Evolutionary conservation across 441 rosid species (phyloP).

Genomic region (Bocquillonia castaneifolia): DNA sequence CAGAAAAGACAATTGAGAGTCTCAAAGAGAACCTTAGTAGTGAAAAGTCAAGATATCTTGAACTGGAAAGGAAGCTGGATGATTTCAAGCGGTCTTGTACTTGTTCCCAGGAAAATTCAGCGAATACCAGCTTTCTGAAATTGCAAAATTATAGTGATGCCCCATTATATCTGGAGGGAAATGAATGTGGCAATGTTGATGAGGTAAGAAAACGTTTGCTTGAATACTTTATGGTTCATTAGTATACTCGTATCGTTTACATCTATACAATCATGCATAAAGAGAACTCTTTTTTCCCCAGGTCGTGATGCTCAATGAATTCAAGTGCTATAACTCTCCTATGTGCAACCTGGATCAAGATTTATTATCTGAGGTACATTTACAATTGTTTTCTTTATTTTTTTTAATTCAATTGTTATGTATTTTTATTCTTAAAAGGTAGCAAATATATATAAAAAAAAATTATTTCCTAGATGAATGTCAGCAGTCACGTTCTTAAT

Average conservation of each 20-base stretch:
- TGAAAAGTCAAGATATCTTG: constrained; percentile 44
- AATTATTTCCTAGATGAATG: constrained; percentile 21
- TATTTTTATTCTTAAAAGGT: neutral
- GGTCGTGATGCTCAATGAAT: constrained; percentile 5
- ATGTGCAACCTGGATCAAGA: constrained; percentile 28
- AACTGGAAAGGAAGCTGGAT: constrained; percentile 50
- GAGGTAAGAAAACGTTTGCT: constrained; percentile 33
- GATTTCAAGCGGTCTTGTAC: constrained; percentile 44
- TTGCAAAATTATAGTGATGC: constrained; percentile 27
- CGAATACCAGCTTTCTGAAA: constrained; percentile 24
- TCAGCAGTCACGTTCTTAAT: constrained; percentile 11
- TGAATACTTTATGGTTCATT: neutral
- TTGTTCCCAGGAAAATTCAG: constrained; percentile 31
- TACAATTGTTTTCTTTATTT: neutral
- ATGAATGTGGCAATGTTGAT: constrained; percentile 19
- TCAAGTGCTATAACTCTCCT: neutral
- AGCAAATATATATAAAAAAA: too few species aligned
- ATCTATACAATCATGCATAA: constrained; percentile 1
- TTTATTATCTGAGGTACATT: constrained; percentile 23
- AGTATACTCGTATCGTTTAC: neutral
- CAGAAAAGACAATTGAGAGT: constrained; percentile 51
- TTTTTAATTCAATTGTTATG: neutral
- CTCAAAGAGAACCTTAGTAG: constrained; percentile 45
- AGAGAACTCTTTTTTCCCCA: constrained; percentile 22
- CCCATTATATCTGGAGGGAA: constrained; percentile 22